A percentile compares a stretch with the other conserved stretches of the same genome.
Evolutionary conservation across 2,329 filamentous ascomycete species (phyloP).

Genomic region (Neonectria neomacrospora): DNA sequence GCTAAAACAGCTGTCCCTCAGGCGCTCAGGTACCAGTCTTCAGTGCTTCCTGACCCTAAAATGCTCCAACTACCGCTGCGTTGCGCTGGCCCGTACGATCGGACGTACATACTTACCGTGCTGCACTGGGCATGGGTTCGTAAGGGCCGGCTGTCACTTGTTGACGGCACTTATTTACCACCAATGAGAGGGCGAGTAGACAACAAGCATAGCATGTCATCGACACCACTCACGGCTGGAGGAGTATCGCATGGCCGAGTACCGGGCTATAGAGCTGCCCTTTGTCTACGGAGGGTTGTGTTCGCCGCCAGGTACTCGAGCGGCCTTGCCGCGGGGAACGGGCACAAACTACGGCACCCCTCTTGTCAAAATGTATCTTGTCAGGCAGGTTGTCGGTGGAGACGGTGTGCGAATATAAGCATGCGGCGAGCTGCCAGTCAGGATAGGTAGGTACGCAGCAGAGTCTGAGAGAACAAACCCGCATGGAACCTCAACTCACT

Average conservation of each 20-base stretch:
- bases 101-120: neutral
- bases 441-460: neutral
- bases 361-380: neutral
- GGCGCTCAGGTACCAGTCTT: constrained; percentile 29
- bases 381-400: neutral
- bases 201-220: constrained; percentile 32
- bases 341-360: neutral
- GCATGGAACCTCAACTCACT: neutral
- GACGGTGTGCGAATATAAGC: neutral
- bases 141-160: neutral
- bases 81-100: neutral
- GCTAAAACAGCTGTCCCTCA: constrained; percentile 30
- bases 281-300: neutral
- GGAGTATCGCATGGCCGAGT: neutral
- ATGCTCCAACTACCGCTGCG: neutral
- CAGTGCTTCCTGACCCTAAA: constrained; percentile 13
- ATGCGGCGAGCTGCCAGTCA: neutral
- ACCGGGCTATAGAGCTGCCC: too few relatives aligned
- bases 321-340: neutral
- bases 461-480: neutral
- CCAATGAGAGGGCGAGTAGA: constrained; percentile 35
- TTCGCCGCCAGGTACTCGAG: neutral
- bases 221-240: neutral
- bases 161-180: constrained; percentile 19
- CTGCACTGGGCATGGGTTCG: constrained; percentile 19